Evolutionary conservation across 169 alveolate genomes (phyloP).

Genomic region (Eimeria falciformis): DNA sequence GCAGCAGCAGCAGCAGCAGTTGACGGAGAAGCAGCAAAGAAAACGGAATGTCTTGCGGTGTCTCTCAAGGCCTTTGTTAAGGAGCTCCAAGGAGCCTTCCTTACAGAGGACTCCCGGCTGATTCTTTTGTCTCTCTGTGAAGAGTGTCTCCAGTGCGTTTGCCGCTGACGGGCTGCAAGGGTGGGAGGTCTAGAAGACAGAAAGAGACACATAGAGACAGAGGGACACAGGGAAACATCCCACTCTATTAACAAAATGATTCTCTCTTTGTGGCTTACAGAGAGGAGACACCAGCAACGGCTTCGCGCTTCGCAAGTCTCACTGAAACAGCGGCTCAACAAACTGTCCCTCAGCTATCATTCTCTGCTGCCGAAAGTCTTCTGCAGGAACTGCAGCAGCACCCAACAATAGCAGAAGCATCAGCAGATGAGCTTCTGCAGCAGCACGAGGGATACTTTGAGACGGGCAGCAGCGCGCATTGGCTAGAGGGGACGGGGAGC

Average conservation of each 20-base stretch:
- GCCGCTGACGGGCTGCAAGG: background rate
- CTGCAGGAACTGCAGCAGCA: constrained; percentile 40
- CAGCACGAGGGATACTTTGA: background rate
- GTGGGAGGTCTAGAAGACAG: background rate
- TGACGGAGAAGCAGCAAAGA: background rate
- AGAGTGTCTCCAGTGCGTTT: background rate
- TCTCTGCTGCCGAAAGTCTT: constrained; percentile 1
- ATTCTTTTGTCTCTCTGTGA: background rate
- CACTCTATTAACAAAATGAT: background rate
- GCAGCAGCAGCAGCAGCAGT: constrained; percentile 20
- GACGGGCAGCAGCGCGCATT: constrained; percentile 40
- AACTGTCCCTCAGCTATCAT: background rate
- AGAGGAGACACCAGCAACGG: constrained; percentile 19
- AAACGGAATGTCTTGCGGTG: background rate
- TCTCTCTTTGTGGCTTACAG: constrained; percentile 1
- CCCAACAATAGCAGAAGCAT: background rate
- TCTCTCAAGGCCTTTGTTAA: background rate
- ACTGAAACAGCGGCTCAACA: background rate
- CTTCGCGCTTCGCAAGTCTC: background rate
- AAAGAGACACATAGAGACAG: background rate
- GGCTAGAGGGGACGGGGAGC: background rate
- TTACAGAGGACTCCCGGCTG: background rate
- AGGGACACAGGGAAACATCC: background rate
- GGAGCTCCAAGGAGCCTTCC: background rate
- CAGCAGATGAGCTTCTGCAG: background rate